Conservation (phyloP, 2,329 filamentous ascomycete species). For the Aspergillus sp. region DNA sequence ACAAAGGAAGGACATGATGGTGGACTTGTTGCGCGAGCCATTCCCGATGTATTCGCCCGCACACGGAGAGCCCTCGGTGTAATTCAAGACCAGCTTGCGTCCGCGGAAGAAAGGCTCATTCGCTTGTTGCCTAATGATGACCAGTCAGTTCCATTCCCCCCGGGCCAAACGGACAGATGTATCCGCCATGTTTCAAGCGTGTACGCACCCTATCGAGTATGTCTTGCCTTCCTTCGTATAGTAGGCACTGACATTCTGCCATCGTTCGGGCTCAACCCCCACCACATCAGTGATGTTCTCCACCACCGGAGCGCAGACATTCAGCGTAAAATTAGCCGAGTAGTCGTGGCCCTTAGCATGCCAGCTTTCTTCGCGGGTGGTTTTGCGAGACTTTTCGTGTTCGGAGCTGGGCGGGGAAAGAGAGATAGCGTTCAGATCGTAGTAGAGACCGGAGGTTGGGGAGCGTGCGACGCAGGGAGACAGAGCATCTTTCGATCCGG, state of each 20-base stretch:
- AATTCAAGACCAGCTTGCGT: constrained; percentile 70
- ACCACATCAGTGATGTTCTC: constrained; percentile 48
- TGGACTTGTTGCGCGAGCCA: constrained; percentile 60
- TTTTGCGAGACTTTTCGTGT: constrained; percentile 39
- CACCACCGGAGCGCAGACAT: constrained; percentile 51
- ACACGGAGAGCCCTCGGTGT: constrained; percentile 74
- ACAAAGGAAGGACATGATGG: constrained; percentile 90
- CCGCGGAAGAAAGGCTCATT: constrained; percentile 49
- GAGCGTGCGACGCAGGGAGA: constrained; percentile 64
- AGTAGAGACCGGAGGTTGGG: constrained; percentile 61
- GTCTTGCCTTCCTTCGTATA: constrained; percentile 44
- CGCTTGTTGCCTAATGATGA: constrained; percentile 40
- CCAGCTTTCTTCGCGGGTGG: constrained; percentile 47
- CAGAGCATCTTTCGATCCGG: constrained; percentile 43
- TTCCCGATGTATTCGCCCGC: constrained; percentile 29
- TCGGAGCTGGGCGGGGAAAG: constrained; percentile 48
- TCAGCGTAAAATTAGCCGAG: constrained; percentile 51
- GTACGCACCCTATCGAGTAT: constrained; percentile 48
- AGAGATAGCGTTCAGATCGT: constrained; percentile 60
- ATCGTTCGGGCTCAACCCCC: constrained; percentile 41
- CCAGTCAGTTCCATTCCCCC: constrained; percentile 4
- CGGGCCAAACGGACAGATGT: not conserved
- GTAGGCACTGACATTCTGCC: constrained; percentile 51
- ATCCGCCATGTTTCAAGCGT: not conserved
- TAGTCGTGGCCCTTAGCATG: constrained; percentile 51